Base-by-base conservation (phyloP, 2,329 filamentous ascomycete species). In the Trichoderma sp. region DNA sequence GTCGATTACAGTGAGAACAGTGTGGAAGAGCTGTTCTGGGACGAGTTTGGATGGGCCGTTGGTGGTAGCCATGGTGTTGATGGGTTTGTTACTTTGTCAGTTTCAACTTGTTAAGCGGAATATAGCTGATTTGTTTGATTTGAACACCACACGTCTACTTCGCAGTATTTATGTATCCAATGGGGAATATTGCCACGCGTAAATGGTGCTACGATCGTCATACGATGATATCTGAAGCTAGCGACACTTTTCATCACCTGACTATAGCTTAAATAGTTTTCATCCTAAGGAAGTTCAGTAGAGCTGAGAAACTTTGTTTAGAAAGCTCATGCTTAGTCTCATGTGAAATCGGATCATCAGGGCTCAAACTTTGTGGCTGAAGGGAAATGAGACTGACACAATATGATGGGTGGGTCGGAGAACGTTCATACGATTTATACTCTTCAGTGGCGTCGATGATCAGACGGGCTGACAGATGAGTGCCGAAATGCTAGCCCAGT, bases 11-110 rank as follows among this genome's bases (percentile, higher is more conserved):
- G 82, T 84, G n/a, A 85, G 77, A 27, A 80, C 79, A 5, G 83
- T 84, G 77, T 85, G 84, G 78, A 81, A 85, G 1, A 86, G 79
- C 6, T 81, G 78, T n/a, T 84, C 82, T 12, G 83, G 77, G 31
- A 66, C 29, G 63, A 76, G 8, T 8, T 45, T 60, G 21, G 11
- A 21, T 45, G 56, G 18, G 16, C 24, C 56, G 33, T 71, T 62
- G 16, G 12, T 27, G 33, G 67, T 62, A 33, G 67, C 33, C 67
- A 71, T 71, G 9, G 67, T 71, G 45, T 62, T 16, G n/a, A 16
- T 38, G 16, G 1, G 2, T n/a, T n/a, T 24, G 11, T 11, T 31
- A 14, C 18, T 41, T 24, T 5, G 18, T 56, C 53, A n/a, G 7
- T 60, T 6, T 71, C 16, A 33, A 33, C 9, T 24, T 24, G 50